Percentiles rank a stretch among this genome's conserved stretches.
phyloP scores from a whole-genome alignment of 2,329 filamentous ascomycete genomes.

The Parafenestella ontariensis region DNA sequence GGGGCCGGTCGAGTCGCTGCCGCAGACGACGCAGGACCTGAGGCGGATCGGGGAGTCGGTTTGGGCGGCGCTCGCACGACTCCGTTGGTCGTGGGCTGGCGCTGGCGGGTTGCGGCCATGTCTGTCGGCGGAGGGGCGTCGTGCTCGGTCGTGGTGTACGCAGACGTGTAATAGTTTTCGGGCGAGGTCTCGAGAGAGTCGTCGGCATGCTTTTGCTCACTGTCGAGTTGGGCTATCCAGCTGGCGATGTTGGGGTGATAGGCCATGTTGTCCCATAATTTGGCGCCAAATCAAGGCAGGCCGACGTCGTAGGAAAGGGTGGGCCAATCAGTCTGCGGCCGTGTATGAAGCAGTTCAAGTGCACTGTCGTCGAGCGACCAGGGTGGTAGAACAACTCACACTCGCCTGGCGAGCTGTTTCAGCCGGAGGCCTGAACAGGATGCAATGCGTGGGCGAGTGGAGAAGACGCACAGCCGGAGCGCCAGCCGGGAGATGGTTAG shows the following conservation, averaged over 20 bases:
- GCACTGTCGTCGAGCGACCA: constrained; percentile 33
- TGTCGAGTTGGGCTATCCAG: constrained; percentile 35
- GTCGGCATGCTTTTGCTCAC: constrained; percentile 22
- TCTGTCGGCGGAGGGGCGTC: constrained; percentile 19
- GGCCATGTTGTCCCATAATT: constrained; percentile 22
- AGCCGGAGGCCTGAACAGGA: constrained; percentile 22
- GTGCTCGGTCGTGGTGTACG: constrained; percentile 24
- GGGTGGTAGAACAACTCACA: constrained; percentile 40
- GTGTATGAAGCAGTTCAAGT: constrained; percentile 26
- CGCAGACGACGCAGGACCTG: constrained; percentile 38
- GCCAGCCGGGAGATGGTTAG: neutral
- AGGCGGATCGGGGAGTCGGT: constrained; percentile 36
- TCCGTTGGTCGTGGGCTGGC: constrained; percentile 38
- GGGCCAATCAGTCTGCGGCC: constrained; percentile 27
- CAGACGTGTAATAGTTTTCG: constrained; percentile 43
- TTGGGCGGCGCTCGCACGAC: constrained; percentile 32
- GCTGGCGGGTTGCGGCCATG: constrained; percentile 26
- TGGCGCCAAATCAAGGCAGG: constrained; percentile 16
- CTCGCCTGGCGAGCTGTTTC: constrained; percentile 25
- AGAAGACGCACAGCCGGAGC: neutral
- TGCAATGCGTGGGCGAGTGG: constrained; percentile 15
- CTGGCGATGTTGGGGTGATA: constrained; percentile 16
- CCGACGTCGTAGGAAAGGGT: constrained; percentile 12
- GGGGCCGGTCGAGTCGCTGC: constrained; percentile 28
- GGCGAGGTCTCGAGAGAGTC: constrained; percentile 29